A percentile compares a stretch with the other conserved stretches of the same genome.
phyloP scores from a whole-genome alignment of 768 basidiomycete species.

The Austroboletus eburneus region DNA sequence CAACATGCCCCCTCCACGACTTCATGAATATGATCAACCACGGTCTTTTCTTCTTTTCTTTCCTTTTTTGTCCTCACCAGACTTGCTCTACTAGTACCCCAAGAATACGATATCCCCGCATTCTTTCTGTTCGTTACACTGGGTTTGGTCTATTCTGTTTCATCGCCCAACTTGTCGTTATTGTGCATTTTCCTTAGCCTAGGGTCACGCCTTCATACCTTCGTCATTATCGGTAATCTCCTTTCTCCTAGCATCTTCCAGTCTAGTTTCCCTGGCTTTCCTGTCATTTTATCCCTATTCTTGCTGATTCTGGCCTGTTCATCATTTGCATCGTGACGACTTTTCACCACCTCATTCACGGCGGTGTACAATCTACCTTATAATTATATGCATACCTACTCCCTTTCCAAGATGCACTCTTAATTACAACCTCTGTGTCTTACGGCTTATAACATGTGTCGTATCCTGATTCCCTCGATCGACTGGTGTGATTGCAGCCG shows the following conservation, averaged over 20 bases:
- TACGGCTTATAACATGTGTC: constrained; percentile 13
- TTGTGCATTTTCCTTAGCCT: constrained; percentile 17
- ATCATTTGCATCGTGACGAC: constrained; percentile 28
- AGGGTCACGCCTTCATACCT: constrained; percentile 26
- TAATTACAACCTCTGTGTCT: constrained; percentile 25
- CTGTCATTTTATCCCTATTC: constrained; percentile 27
- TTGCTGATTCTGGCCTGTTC: constrained; percentile 15
- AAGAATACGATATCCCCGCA: constrained; percentile 28
- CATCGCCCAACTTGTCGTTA: constrained; percentile 20
- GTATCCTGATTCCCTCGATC: no score
- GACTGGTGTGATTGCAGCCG: not conserved
- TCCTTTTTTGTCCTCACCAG: constrained; percentile 13
- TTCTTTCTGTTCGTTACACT: constrained; percentile 13
- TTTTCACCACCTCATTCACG: constrained; percentile 19
- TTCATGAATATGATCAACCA: constrained; percentile 27
- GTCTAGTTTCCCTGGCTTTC: constrained; percentile 22
- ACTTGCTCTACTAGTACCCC: constrained; percentile 22
- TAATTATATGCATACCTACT: constrained; percentile 33
- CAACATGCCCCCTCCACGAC: constrained; percentile 24
- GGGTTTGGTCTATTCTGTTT: constrained; percentile 23
- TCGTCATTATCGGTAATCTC: constrained; percentile 29
- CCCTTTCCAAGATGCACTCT: constrained; percentile 27
- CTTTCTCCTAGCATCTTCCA: constrained; percentile 26
- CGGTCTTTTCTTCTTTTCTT: constrained; percentile 6
- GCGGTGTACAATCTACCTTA: constrained; percentile 35